Base-by-base conservation (phyloP, 495 filamentous ascomycete genomes). In the Hyaloscypha finlandica region DNA sequence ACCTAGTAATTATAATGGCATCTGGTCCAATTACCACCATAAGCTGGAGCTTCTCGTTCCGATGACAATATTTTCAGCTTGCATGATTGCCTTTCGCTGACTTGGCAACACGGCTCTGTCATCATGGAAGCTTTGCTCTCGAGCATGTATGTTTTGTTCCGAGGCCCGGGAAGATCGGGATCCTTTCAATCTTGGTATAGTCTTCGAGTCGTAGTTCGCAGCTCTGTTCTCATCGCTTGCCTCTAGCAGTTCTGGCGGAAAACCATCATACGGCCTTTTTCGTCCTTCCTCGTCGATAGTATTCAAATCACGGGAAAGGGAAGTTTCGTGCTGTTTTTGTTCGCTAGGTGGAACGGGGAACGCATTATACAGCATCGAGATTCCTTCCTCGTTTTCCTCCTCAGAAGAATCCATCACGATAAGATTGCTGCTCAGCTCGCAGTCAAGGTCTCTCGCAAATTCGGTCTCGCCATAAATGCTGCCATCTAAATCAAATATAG, bases 81-180 rank as follows among this genome's bases (percentile, higher is more conserved):
- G 25, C 20, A 52, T 42, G 2, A 63, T 5, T 54, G 56, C 55
- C 20, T 58, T 48, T 25, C 53, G 20, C 35, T 73, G 71, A 63
- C 71, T 70, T 1, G 71, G 71, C 31, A 73, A 55, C 37, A 68
- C n/a, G 1, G 61, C 65, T 56, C 71, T 58, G 39, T 73, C 71
- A 59, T 70, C 71, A 35, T 73, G 61, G 20, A 65, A 73, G 37
- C 48, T 66, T 2, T 51, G 31, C 8, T 68, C 68, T 61, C 61
- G 55, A 29, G 32, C 25, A 8, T 53, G 64, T 25, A 39, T 64
- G n/a, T 66, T 52, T 4, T 6, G 0, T 9, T 42, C 16, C 12
- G 12, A 37, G 42, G 42, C 9, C 42, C 4, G 42, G 4, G 42
- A 48, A 11, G 42, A 48, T 14, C 4, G 42, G 16, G 29, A 53